A percentile compares a stretch with the other conserved stretches of the same genome.
phyloP scores from a whole-genome alignment of 148 eudicot species.

The Persicaria tinctoria region DNA sequence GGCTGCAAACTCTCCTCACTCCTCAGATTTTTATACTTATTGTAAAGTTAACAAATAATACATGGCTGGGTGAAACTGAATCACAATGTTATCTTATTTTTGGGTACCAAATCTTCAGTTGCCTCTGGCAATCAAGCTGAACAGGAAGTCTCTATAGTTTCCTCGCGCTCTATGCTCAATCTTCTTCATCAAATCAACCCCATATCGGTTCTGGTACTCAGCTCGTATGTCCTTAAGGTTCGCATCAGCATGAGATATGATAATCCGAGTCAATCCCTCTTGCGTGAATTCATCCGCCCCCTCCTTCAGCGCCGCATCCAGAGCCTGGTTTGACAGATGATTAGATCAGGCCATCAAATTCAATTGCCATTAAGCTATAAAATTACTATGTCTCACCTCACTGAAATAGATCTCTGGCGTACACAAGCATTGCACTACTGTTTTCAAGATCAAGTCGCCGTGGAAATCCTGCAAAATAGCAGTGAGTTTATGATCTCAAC shows the following conservation, averaged over 20 bases:
- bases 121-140: constrained; percentile 35
- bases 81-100: background rate
- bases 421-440: constrained; percentile 49
- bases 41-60: constrained; percentile 3
- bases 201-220: constrained; percentile 32
- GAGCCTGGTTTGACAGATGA: constrained; percentile 26
- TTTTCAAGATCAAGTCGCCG: constrained; percentile 26
- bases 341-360: background rate
- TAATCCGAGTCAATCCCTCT: constrained; percentile 56
- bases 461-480: constrained; percentile 45
- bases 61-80: background rate
- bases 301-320: constrained; percentile 40
- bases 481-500: background rate
- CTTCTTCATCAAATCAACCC: constrained; percentile 27
- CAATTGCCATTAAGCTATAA: background rate
- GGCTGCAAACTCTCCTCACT: background rate
- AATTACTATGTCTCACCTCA: constrained; percentile 29
- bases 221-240: constrained; percentile 48
- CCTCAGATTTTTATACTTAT: background rate
- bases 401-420: constrained; percentile 49
- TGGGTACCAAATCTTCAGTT: background rate
- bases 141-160: constrained; percentile 68
- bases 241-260: constrained; percentile 59
- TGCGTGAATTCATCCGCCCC: constrained; percentile 50
- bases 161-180: constrained; percentile 54